Conservation (phyloP, 164 flowering plant genomes). For the Tinospora cordifolia region DNA sequence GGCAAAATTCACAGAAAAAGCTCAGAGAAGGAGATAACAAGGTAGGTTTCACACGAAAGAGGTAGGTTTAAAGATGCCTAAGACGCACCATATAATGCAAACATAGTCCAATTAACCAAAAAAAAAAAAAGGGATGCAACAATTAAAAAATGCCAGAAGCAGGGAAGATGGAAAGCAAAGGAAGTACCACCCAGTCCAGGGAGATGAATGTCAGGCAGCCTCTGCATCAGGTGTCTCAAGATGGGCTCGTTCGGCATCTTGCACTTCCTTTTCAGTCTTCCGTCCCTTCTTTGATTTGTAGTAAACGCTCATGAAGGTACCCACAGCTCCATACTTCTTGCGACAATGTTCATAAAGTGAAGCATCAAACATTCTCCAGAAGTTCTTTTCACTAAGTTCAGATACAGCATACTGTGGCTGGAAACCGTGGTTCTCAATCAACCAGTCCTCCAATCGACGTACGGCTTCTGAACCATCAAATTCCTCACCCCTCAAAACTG, state of each 20-base stretch:
- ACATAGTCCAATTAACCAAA: background rate
- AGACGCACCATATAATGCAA: constrained; percentile 11
- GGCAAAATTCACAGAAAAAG: too few relatives aligned
- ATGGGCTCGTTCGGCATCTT: constrained; percentile 83
- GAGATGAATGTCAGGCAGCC: constrained; percentile 21
- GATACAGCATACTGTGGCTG: constrained; percentile 98
- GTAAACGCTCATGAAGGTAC: constrained; percentile 96
- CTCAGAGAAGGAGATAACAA: too few relatives aligned
- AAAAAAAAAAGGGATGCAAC: background rate
- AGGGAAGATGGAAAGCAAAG: background rate
- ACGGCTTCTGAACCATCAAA: constrained; percentile 93
- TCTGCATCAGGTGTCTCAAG: constrained; percentile 74
- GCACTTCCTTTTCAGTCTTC: constrained; percentile 97
- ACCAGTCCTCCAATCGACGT: constrained; percentile 74
- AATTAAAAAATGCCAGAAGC: background rate
- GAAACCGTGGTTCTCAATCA: constrained; percentile 92
- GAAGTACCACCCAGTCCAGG: background rate
- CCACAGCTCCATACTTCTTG: constrained; percentile 83
- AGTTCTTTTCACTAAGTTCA: constrained; percentile 76
- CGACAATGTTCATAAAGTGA: constrained; percentile 72
- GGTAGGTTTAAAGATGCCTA: too few relatives aligned
- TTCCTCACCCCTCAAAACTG: constrained; percentile 84
- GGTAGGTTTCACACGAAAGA: too few relatives aligned
- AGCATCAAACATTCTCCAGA: constrained; percentile 99
- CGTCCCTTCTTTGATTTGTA: constrained; percentile 95